Conservation (phyloP, 495 filamentous ascomycete species). For the Bathelium albidoporum region DNA sequence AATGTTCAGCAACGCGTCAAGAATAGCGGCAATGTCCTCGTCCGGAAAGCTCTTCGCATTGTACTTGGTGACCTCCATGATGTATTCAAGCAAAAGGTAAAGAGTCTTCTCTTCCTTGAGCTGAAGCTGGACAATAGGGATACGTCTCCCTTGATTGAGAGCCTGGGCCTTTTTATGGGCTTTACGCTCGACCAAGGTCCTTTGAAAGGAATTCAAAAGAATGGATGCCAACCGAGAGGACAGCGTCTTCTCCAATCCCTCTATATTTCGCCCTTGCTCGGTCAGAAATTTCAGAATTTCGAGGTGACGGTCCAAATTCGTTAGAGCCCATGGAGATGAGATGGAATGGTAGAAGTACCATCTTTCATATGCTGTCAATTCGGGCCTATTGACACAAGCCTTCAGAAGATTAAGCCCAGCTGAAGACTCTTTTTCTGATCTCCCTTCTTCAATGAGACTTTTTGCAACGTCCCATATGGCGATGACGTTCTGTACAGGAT, state of each 20-base stretch:
- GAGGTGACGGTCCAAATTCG: not conserved
- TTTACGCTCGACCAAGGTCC: not conserved
- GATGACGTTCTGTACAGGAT: not conserved
- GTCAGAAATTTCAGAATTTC: not conserved
- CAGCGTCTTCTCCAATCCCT: not conserved
- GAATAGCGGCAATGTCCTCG: constrained; percentile 52
- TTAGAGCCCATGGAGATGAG: not conserved
- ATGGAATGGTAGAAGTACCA: not conserved
- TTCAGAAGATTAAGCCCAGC: not conserved
- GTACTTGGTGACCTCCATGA: constrained; percentile 68
- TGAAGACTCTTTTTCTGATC: not conserved
- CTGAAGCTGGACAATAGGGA: not conserved
- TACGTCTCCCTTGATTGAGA: not conserved
- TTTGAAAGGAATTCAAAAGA: not conserved
- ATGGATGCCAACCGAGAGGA: not conserved
- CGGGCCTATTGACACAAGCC: not conserved
- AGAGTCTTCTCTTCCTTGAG: not conserved
- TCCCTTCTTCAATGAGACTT: not conserved
- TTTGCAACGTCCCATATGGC: not conserved
- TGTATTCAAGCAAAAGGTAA: not conserved
- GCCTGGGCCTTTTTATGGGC: not conserved
- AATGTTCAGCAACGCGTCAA: constrained; percentile 58
- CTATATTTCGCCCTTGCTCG: not conserved
- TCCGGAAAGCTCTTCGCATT: constrained; percentile 67
- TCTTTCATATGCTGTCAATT: not conserved